Base-by-base conservation (phyloP, 164 flowering plant species). In the Dillenia turbinata region DNA sequence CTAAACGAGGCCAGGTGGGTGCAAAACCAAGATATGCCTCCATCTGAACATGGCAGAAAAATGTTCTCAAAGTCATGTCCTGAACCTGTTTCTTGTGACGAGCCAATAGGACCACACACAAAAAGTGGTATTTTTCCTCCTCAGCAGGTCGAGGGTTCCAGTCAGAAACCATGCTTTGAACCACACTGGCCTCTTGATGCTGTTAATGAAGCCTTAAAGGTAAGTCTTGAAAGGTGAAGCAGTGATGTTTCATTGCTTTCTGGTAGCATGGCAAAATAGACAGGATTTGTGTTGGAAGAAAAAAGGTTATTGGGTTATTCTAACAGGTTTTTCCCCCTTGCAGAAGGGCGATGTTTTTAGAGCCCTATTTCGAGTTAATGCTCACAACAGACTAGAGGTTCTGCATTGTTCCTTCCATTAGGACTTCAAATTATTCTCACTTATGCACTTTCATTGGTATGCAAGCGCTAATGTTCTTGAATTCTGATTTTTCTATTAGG, bases 371-470 rank as follows among this genome's bases (percentile, higher is more conserved):
- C 96, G 83, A 46, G 92, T 89, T 57, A 95, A 95, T 81, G 96
- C 89, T 33, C 77, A 89, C 69, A 91, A 91, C 64, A 79, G 80
- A 65, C 65, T 83, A 54, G 99, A 95, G 96, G 99, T 94, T 57
- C 44, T 57, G 54, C 13, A 9, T 60, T 13, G 33, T 59, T 63
- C 8, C 6, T 54, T 68, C 11, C 33, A 44, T 17, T 16, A 19
- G 10, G 9, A 12, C 24, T 44, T 13, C 22, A 10, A 6, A 3
- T 0, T 44, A 9, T 47, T 63, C 10, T 16, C 9, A 47, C 10
- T 47, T 40, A 5, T 13, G 24, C 51, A 19, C 13, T 26, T 43
- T 9, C 46, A 10, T 33, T 10, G 11, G 12, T 17, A 44, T 9
- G 47, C 49, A 2, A 16, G 19, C 47, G 8, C 10, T 45, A 16